Percentiles rank a stretch among this genome's conserved stretches.
phyloP scores from a whole-genome alignment of 257 asterid genomes.

The Jacaranda mimosifolia region DNA sequence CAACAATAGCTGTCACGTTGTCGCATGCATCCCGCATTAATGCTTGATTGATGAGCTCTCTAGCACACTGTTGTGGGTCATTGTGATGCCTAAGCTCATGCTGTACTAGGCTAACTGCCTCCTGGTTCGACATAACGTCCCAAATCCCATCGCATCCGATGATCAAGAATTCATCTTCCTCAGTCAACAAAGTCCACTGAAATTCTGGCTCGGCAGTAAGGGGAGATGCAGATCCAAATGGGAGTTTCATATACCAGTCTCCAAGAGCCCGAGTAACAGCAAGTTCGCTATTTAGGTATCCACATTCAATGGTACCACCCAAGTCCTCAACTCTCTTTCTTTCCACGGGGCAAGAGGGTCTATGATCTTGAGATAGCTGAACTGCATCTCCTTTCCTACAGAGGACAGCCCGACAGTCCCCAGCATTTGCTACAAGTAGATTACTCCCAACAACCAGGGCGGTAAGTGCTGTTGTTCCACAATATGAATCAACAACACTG shows the following conservation, averaged over 20 bases:
- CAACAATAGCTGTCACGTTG: constrained; percentile 84
- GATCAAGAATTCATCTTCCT: constrained; percentile 92
- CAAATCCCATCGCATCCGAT: constrained; percentile 94
- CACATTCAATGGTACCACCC: constrained; percentile 82
- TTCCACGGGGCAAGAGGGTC: constrained; percentile 72
- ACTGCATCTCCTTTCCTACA: constrained; percentile 86
- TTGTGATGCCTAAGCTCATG: constrained; percentile 64
- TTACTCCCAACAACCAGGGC: constrained; percentile 78
- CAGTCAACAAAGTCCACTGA: constrained; percentile 56
- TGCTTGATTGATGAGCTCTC: constrained; percentile 76
- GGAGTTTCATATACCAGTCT: constrained; percentile 94
- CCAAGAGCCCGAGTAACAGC: constrained; percentile 95
- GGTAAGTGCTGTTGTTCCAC: constrained; percentile 95
- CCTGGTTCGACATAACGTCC: constrained; percentile 92
- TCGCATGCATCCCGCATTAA: constrained; percentile 58
- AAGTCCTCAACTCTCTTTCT: constrained; percentile 75
- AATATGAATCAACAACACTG: constrained; percentile 57
- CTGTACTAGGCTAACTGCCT: constrained; percentile 76
- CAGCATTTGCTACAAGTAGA: constrained; percentile 86
- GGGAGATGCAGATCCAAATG: constrained; percentile 81
- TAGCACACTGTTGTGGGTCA: constrained; percentile 76
- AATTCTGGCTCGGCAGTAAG: constrained; percentile 92
- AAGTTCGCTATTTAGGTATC: constrained; percentile 86
- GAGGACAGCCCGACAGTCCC: constrained; percentile 94
- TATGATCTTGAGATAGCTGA: constrained; percentile 92